phyloP scores from a whole-genome alignment of 139 green algal species.

The Asterochloris erici region DNA sequence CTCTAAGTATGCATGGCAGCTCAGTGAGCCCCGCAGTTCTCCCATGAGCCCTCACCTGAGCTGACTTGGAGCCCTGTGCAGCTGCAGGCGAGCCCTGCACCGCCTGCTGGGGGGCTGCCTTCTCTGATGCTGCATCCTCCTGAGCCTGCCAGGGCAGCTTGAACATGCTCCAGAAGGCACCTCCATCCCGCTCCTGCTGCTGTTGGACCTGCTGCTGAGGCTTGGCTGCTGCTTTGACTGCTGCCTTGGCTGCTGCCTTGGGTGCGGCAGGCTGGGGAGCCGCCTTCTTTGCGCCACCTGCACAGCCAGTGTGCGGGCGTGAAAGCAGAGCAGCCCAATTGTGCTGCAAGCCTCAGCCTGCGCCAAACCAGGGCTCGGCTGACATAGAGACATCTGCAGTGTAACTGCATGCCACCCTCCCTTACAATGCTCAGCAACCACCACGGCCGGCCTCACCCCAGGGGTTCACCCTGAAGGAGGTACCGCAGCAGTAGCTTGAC shows the following conservation, averaged over 20 bases:
- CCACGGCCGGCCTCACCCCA: too few relatives aligned
- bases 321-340: neutral
- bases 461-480: too few relatives aligned
- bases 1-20: too few relatives aligned
- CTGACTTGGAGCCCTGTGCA: neutral
- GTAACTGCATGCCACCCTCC: neutral
- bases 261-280: neutral
- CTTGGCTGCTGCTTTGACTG: neutral
- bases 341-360: neutral
- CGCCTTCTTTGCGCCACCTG: neutral
- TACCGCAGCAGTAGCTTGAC: too few relatives aligned
- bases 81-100: neutral
- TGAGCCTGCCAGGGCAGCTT: neutral
- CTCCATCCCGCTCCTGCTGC: neutral
- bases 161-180: neutral
- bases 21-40: too few relatives aligned
- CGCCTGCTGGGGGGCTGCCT: neutral
- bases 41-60: neutral
- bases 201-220: neutral
- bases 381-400: neutral
- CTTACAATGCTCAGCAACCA: too few relatives aligned
- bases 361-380: neutral
- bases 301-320: neutral
- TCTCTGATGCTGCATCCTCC: neutral
- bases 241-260: neutral